phyloP scores from a whole-genome alignment of 371 early-diverging fungal species.

The Mucor sp. region DNA sequence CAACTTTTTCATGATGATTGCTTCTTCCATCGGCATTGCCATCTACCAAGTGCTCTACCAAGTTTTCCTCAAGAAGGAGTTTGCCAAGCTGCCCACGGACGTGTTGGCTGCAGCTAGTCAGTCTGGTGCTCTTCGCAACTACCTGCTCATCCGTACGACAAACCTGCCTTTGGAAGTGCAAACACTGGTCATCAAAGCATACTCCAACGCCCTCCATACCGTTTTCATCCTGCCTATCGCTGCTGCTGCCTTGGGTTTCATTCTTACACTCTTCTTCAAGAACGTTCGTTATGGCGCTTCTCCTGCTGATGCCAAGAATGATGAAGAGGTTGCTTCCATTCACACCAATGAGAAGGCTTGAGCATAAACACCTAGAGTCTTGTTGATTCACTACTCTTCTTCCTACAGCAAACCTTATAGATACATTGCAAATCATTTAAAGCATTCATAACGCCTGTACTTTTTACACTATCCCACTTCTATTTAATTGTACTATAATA shows the following conservation, averaged over 20 bases:
- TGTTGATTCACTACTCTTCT: background rate
- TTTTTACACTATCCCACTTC: background rate
- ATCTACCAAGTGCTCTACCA: slow-evolving; percentile 38
- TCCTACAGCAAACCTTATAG: background rate
- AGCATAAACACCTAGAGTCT: background rate
- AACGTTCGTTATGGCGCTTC: slow-evolving; percentile 34
- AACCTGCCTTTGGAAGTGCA: slow-evolving; percentile 40
- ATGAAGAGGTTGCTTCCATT: slow-evolving; percentile 3
- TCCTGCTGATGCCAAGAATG: background rate
- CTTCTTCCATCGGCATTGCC: slow-evolving; percentile 44
- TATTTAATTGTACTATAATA: background rate
- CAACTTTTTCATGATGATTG: slow-evolving; percentile 46
- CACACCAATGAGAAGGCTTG: background rate
- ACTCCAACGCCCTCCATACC: slow-evolving; percentile 56
- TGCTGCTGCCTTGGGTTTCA: slow-evolving; percentile 55
- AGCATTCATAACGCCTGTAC: background rate
- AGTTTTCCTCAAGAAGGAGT: slow-evolving; percentile 23
- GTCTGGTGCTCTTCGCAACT: slow-evolving; percentile 38
- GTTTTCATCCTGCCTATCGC: slow-evolving; percentile 63
- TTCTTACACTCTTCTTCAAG: slow-evolving; percentile 50
- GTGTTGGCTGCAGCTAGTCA: slow-evolving; percentile 24
- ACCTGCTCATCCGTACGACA: slow-evolving; percentile 26
- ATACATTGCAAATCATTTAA: background rate
- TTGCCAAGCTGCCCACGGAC: slow-evolving; percentile 18
- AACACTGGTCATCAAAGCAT: slow-evolving; percentile 52